Conservation (phyloP, 768 basidiomycete species). For the Pulveroboletus sp. region DNA sequence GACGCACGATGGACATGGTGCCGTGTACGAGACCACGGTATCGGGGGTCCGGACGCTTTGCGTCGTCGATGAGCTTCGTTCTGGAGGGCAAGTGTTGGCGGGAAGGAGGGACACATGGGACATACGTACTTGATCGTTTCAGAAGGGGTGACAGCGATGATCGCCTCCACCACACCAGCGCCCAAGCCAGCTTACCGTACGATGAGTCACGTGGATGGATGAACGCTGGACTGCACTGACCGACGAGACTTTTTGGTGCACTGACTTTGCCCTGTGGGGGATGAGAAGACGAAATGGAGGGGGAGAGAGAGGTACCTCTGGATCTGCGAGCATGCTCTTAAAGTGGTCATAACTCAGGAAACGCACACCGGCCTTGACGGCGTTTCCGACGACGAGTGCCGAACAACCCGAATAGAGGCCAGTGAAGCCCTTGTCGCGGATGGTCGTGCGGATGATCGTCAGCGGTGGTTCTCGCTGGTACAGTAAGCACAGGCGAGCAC, state of each 20-base stretch:
- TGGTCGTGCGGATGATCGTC: constrained; percentile 67
- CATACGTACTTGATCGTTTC: constrained; percentile 91
- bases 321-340: constrained; percentile 77
- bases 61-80: constrained; percentile 95
- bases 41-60: constrained; percentile 76
- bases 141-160: constrained; percentile 94
- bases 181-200: constrained; percentile 58
- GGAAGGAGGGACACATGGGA: not conserved
- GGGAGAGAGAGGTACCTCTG: constrained; percentile 49
- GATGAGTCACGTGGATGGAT: constrained; percentile 8
- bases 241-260: constrained; percentile 77
- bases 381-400: constrained; percentile 87
- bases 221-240: constrained; percentile 33
- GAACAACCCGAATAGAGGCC: constrained; percentile 94
- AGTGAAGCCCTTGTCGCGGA: constrained; percentile 65
- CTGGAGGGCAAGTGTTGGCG: constrained; percentile 37
- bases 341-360: constrained; percentile 95
- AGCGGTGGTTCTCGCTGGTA: constrained; percentile 63
- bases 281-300: not conserved
- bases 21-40: constrained; percentile 88
- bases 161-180: constrained; percentile 88
- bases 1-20: constrained; percentile 67
- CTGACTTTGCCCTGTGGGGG: constrained; percentile 77
- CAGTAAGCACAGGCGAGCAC: not conserved
- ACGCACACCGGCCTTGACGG: constrained; percentile 91